These are phyloP conservation scores for Beauveria sp. DNA, from an alignment of 2,329 filamentous ascomycete species.

Conservation along the genomic window DNA sequence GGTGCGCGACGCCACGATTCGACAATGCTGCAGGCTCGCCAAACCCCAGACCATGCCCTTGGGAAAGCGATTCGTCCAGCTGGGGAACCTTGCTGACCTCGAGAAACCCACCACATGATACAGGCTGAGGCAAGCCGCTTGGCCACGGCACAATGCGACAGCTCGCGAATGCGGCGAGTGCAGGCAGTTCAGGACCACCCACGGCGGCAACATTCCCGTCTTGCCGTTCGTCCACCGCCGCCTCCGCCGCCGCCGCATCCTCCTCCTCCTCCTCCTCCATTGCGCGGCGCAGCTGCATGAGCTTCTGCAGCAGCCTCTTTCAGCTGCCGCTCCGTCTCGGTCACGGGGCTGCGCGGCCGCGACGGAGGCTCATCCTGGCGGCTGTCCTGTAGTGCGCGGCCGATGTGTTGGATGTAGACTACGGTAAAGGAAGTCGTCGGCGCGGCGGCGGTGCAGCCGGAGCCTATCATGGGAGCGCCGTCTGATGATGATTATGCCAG, in stretches of 20 bases:
- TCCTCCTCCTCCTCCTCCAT: background rate
- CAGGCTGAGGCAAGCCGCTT: slow-evolving; percentile 14
- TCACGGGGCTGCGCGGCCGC: slow-evolving; percentile 32
- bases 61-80: slow-evolving; percentile 25
- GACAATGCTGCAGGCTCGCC: slow-evolving; percentile 45
- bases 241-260: too few relatives aligned
- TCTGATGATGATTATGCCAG: slow-evolving; percentile 21
- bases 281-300: background rate
- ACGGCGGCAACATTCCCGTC: background rate
- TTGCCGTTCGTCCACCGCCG: background rate
- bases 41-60: slow-evolving; percentile 48
- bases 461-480: slow-evolving; percentile 1
- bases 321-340: slow-evolving; percentile 9
- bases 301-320: background rate
- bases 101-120: slow-evolving; percentile 54
- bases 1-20: slow-evolving; percentile 46
- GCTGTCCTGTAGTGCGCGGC: slow-evolving; percentile 22
- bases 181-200: slow-evolving; percentile 8
- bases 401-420: slow-evolving; percentile 50
- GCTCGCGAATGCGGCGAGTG: background rate
- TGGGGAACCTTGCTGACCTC: slow-evolving; percentile 36
- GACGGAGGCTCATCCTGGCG: too few relatives aligned
- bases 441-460: background rate
- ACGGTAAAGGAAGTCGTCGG: slow-evolving; percentile 34
- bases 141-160: slow-evolving; percentile 20